Percentiles rank a stretch among this genome's conserved stretches.
Evolutionary conservation across 345 rosid species (phyloP).

Genomic region (Salix purpurea): DNA sequence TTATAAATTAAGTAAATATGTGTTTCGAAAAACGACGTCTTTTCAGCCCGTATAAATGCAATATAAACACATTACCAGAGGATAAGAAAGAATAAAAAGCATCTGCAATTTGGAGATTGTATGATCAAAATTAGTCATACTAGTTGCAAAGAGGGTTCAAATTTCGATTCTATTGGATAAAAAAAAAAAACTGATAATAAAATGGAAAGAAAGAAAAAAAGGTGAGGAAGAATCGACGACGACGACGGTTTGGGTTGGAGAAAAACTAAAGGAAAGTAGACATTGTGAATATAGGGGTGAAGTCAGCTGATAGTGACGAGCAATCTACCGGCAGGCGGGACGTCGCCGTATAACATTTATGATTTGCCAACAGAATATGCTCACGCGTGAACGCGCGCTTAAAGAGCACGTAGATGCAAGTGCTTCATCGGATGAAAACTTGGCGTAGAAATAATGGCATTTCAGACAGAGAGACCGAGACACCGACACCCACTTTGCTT

Average conservation of each 20-base stretch:
- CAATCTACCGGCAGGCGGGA: slow-evolving; percentile 40
- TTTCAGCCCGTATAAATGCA: too few relatives aligned
- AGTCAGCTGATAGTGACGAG: slow-evolving; percentile 32
- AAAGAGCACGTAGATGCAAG: background rate
- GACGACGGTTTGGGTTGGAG: background rate
- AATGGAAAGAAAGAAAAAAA: background rate
- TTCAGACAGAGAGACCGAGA: background rate
- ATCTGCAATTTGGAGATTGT: background rate
- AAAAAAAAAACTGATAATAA: too few relatives aligned
- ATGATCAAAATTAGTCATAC: background rate
- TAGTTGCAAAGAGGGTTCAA: background rate
- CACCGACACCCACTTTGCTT: slow-evolving; percentile 26
- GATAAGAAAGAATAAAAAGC: too few relatives aligned
- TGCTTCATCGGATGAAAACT: background rate
- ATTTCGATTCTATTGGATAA: too few relatives aligned
- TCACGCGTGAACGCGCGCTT: slow-evolving; percentile 10
- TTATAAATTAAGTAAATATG: too few relatives aligned
- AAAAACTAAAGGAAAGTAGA: background rate
- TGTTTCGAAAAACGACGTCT: too few relatives aligned
- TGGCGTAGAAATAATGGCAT: slow-evolving; percentile 30
- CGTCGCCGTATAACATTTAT: slow-evolving; percentile 24
- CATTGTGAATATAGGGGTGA: background rate
- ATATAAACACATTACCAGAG: too few relatives aligned
- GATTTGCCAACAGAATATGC: background rate
- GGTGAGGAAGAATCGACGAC: background rate